Percentiles rank a stretch among this genome's conserved stretches.
These are phyloP conservation scores for Blastobotrys terrestris DNA, from an alignment of 805 yeast species.

Conservation along the genomic window DNA sequence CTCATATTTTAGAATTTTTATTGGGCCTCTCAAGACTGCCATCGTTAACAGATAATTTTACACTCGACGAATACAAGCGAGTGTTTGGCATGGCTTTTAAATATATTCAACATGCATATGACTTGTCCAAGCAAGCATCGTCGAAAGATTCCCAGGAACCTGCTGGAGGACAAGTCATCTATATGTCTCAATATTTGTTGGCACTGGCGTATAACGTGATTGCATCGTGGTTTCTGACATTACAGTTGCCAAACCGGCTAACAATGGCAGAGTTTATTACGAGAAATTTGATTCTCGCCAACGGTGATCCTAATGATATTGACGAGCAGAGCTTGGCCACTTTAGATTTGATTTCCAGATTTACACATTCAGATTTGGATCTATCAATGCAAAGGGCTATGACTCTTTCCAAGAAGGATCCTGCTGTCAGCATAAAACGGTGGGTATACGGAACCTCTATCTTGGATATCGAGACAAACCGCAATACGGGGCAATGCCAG, in stretches of 20 bases:
- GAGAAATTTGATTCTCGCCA: constrained; percentile 45
- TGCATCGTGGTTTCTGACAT: constrained; percentile 63
- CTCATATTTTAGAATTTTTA: constrained; percentile 72
- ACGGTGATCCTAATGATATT: constrained; percentile 24
- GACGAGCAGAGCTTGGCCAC: constrained; percentile 56
- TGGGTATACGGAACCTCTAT: constrained; percentile 63
- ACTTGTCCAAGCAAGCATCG: constrained; percentile 25
- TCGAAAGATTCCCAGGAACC: not conserved
- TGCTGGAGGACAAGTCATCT: constrained; percentile 29
- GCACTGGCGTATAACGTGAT: constrained; percentile 64
- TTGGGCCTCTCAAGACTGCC: constrained; percentile 62
- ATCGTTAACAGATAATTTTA: constrained; percentile 60
- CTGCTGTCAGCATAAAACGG: constrained; percentile 25
- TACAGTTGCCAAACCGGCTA: constrained; percentile 52
- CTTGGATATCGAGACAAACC: constrained; percentile 49
- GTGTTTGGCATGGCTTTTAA: constrained; percentile 81
- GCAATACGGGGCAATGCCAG: constrained; percentile 44
- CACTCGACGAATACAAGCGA: constrained; percentile 67
- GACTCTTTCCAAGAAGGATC: not conserved
- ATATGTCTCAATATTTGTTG: constrained; percentile 52
- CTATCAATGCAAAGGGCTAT: constrained; percentile 37
- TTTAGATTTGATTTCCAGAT: constrained; percentile 62
- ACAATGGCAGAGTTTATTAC: constrained; percentile 57
- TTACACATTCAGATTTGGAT: constrained; percentile 58
- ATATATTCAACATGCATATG: constrained; percentile 65